phyloP scores from a whole-genome alignment of 2,329 filamentous ascomycete species.

The Trichoderma sp. region DNA sequence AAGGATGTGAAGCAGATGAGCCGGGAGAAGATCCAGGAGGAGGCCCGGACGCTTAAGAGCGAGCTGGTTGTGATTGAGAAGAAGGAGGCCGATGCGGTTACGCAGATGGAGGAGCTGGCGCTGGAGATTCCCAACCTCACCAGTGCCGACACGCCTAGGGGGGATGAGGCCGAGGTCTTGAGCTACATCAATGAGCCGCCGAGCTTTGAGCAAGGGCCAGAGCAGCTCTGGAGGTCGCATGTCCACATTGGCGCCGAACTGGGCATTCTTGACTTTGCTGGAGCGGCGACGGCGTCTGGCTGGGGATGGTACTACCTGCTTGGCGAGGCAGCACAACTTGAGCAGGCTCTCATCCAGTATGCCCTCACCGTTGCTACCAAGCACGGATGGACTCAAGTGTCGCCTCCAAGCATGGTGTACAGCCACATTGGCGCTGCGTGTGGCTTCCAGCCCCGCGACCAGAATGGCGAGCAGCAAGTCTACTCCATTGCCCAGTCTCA shows the following conservation, averaged over 20 bases:
- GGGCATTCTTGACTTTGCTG: slow-evolving; percentile 87
- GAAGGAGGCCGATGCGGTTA: slow-evolving; percentile 58
- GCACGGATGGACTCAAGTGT: slow-evolving; percentile 76
- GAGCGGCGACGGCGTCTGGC: slow-evolving; percentile 77
- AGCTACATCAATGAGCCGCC: slow-evolving; percentile 77
- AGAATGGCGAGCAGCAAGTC: slow-evolving; percentile 87
- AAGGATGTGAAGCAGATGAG: slow-evolving; percentile 39
- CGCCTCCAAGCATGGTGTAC: slow-evolving; percentile 89
- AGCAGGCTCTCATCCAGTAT: slow-evolving; percentile 90
- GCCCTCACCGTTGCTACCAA: slow-evolving; percentile 71
- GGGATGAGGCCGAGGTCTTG: slow-evolving; percentile 64
- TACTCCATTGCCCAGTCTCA: slow-evolving; percentile 73
- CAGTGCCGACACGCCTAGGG: slow-evolving; percentile 71
- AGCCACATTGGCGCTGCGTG: slow-evolving; percentile 86
- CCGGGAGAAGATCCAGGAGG: slow-evolving; percentile 58
- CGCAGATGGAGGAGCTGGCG: slow-evolving; percentile 73
- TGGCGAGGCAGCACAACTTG: slow-evolving; percentile 90
- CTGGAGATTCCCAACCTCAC: slow-evolving; percentile 85
- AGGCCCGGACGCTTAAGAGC: slow-evolving; percentile 66
- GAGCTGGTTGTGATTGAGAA: slow-evolving; percentile 61
- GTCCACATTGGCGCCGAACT: slow-evolving; percentile 84
- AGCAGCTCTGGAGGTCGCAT: slow-evolving; percentile 67
- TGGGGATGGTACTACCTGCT: slow-evolving; percentile 98
- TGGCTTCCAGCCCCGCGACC: slow-evolving; percentile 91
- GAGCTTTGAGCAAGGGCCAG: slow-evolving; percentile 37